Conservation (phyloP, 257 asterid species). For the Nicotiana obtusifolia region DNA sequence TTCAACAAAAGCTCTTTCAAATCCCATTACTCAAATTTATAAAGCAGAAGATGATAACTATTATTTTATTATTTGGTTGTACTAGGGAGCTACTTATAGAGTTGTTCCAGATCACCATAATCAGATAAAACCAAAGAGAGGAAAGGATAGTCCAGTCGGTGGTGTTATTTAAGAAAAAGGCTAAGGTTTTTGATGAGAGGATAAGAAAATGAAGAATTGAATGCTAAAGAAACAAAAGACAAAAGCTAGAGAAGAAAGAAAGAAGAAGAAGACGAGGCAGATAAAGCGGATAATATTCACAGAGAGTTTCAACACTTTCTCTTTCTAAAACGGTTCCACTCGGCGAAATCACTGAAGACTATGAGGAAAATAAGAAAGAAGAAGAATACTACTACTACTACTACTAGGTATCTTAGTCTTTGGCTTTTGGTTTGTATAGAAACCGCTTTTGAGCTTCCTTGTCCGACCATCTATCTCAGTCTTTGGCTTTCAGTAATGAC, state of each 20-base stretch:
- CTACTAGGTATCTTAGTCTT: background rate
- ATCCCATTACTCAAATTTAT: slow-evolving; percentile 10
- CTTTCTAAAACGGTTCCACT: slow-evolving; percentile 6
- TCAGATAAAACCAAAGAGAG: background rate
- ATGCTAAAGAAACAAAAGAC: background rate
- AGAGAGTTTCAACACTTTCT: background rate
- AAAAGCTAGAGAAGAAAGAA: background rate
- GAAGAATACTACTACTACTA: background rate
- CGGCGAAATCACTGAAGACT: background rate
- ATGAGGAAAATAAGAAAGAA: background rate
- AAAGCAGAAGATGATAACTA: background rate
- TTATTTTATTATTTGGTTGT: background rate
- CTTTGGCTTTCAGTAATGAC: slow-evolving; percentile 1
- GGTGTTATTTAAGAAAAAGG: background rate
- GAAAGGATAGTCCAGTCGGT: background rate
- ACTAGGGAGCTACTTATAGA: background rate
- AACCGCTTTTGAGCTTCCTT: slow-evolving; percentile 25
- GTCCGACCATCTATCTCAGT: slow-evolving; percentile 30
- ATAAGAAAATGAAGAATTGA: background rate
- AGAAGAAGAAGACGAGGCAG: background rate
- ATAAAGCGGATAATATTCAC: background rate
- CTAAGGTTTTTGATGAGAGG: background rate
- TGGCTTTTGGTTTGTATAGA: background rate
- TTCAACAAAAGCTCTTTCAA: slow-evolving; percentile 11
- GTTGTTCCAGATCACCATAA: background rate